A percentile compares a stretch with the other conserved stretches of the same genome.
These are phyloP conservation scores for Penicillium capsulatum DNA, from an alignment of 2,329 filamentous ascomycete genomes.

Conservation along the genomic window DNA sequence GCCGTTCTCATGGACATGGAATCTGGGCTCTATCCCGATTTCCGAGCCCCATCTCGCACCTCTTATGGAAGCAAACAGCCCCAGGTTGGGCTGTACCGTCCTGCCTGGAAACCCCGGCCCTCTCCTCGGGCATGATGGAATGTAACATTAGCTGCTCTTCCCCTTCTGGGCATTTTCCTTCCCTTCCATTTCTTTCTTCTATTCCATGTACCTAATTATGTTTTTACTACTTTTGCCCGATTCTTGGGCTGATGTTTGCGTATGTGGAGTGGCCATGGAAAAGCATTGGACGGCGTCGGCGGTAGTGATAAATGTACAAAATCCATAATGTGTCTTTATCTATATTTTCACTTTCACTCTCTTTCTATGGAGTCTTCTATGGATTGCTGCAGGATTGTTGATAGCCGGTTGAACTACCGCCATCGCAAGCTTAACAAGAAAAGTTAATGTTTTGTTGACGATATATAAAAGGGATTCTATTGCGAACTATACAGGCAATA, in stretches of 20 bases:
- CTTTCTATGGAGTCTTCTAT: too few species aligned
- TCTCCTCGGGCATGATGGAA: slow-evolving; percentile 26
- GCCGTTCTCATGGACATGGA: slow-evolving; percentile 45
- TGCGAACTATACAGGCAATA: too few species aligned
- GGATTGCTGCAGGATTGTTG: too few species aligned
- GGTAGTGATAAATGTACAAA: not conserved
- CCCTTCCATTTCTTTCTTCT: slow-evolving; percentile 7
- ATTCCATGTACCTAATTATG: slow-evolving; percentile 23
- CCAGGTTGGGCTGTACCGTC: slow-evolving; percentile 30
- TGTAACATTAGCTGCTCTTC: slow-evolving; percentile 6
- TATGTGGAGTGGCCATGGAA: slow-evolving; percentile 16
- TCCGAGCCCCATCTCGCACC: slow-evolving; percentile 20
- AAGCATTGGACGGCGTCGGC: slow-evolving; percentile 33
- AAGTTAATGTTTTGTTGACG: too few species aligned
- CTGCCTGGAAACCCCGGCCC: slow-evolving; percentile 32
- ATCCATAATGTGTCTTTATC: too few species aligned
- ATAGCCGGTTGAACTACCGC: too few species aligned
- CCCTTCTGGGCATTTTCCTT: slow-evolving; percentile 11
- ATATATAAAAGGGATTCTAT: too few species aligned
- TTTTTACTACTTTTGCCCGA: slow-evolving; percentile 11
- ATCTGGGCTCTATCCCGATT: slow-evolving; percentile 33
- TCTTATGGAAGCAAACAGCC: slow-evolving; percentile 30
- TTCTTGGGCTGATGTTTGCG: slow-evolving; percentile 14
- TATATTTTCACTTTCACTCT: too few species aligned
- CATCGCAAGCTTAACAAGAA: too few species aligned